Percentiles rank a stretch among this genome's conserved stretches.
These are phyloP conservation scores for Penicillium sp. DNA, from an alignment of 2,329 filamentous ascomycete species.

Conservation along the genomic window DNA sequence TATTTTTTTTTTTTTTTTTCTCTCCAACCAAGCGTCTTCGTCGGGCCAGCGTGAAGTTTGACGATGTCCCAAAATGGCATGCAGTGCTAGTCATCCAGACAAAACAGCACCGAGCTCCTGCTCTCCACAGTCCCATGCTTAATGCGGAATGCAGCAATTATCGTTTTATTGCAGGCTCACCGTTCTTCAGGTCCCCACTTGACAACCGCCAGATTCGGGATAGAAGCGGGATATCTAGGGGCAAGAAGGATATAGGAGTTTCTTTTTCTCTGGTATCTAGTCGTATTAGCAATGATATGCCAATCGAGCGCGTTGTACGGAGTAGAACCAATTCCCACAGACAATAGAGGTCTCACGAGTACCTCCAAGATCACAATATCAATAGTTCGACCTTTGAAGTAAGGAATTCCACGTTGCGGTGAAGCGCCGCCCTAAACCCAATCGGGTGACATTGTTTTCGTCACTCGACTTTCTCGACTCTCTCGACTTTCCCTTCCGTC, in stretches of 20 bases:
- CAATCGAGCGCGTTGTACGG: not conserved
- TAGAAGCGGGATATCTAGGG: not conserved
- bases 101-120: not conserved
- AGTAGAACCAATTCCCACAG: not conserved
- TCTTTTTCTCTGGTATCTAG: too few species aligned
- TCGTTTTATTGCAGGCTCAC: conserved; percentile 5
- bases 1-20: not conserved
- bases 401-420: conserved; percentile 23
- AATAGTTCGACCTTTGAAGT: conserved; percentile 2
- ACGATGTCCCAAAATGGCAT: not conserved
- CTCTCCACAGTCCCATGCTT: not conserved
- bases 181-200: conserved; percentile 6
- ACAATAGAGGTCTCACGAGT: not conserved
- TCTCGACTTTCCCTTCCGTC: conserved; percentile 1
- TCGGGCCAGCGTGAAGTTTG: not conserved
- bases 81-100: too few species aligned
- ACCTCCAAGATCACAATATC: not conserved
- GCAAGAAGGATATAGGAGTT: not conserved
- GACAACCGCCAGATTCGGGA: conserved; percentile 2
- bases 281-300: not conserved
- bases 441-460: conserved; percentile 28
- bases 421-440: conserved; percentile 27
- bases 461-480: conserved; percentile 13
- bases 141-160: not conserved
- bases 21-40: not conserved